Evolutionary conservation across 2,329 filamentous ascomycete species (phyloP).

Genomic region (Cytospora leucostoma): DNA sequence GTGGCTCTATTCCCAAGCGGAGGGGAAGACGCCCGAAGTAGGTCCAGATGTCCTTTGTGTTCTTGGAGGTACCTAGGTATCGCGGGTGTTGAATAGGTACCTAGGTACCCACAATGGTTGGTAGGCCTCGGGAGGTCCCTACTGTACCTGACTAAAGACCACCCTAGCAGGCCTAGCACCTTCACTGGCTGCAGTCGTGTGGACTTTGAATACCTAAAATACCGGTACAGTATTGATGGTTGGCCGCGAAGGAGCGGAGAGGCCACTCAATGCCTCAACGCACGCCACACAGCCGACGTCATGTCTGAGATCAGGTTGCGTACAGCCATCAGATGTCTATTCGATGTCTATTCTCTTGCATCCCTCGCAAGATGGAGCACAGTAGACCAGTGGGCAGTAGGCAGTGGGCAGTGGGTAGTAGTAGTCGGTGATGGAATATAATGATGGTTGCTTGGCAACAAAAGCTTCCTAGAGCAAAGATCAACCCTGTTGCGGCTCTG

Average conservation of each 20-base stretch:
- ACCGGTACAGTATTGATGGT: neutral
- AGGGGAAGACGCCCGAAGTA: no score
- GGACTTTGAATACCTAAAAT: neutral
- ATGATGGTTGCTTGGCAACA: neutral
- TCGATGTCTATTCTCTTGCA: slow-evolving; percentile 10
- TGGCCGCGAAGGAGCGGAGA: slow-evolving; percentile 4
- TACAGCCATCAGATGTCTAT: slow-evolving; percentile 16
- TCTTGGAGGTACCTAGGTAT: no score
- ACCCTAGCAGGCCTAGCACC: no score
- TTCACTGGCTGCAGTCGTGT: neutral
- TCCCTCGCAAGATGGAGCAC: neutral
- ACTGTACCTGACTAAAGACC: no score
- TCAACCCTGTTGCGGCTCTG: slow-evolving; percentile 25
- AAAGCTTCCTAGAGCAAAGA: slow-evolving; percentile 9
- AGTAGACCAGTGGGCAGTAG: no score
- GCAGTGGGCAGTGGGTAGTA: no score
- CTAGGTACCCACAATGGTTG: no score
- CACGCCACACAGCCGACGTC: slow-evolving; percentile 18
- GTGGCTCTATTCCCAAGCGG: no score
- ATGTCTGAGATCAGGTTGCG: slow-evolving; percentile 20
- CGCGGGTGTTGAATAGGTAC: no score
- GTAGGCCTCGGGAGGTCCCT: no score
- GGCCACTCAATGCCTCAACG: slow-evolving; percentile 10
- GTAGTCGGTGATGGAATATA: neutral
- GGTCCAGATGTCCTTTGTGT: no score